These are phyloP conservation scores for Didymella sp. DNA, from an alignment of 2,329 filamentous ascomycete species.

Conservation along the genomic window DNA sequence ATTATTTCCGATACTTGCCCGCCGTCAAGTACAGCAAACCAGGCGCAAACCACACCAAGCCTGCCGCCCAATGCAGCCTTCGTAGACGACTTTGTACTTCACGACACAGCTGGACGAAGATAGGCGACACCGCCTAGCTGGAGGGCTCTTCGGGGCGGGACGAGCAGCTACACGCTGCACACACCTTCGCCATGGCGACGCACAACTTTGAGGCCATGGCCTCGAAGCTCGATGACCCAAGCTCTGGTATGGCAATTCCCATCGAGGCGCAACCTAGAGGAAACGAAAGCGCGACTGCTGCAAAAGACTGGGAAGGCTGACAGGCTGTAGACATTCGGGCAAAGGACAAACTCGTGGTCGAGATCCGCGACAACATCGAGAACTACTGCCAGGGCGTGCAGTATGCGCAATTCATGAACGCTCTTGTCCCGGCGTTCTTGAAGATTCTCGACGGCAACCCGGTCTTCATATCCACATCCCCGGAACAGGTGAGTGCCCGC, in stretches of 20 bases:
- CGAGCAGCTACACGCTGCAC: conserved; percentile 37
- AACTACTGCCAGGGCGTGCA: conserved; percentile 79
- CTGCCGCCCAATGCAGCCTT: conserved; percentile 37
- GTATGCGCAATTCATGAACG: conserved; percentile 82
- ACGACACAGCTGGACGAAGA: conserved; percentile 23
- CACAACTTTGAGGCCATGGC: conserved; percentile 57
- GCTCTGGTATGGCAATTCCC: conserved; percentile 40
- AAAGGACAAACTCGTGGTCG: conserved; percentile 81
- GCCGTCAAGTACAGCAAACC: conserved; percentile 14
- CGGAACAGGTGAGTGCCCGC: conserved; percentile 74
- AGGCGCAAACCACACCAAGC: conserved; percentile 29
- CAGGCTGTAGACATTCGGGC: conserved; percentile 72
- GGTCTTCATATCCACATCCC: conserved; percentile 87
- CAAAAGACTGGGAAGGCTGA: conserved; percentile 24
- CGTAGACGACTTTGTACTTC: conserved; percentile 20
- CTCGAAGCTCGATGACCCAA: conserved; percentile 55
- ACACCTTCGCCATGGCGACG: conserved; percentile 43
- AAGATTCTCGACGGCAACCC: conserved; percentile 83
- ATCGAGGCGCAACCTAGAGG: not conserved
- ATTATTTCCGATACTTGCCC: conserved; percentile 26
- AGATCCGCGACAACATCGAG: conserved; percentile 90
- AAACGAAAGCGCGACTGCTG: conserved; percentile 7
- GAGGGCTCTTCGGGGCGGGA: conserved; percentile 21
- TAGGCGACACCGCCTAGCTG: conserved; percentile 11
- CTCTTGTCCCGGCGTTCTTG: conserved; percentile 88